Base-by-base conservation (phyloP, 1,139 yeast genomes). In the Candida gigantensis region DNA sequence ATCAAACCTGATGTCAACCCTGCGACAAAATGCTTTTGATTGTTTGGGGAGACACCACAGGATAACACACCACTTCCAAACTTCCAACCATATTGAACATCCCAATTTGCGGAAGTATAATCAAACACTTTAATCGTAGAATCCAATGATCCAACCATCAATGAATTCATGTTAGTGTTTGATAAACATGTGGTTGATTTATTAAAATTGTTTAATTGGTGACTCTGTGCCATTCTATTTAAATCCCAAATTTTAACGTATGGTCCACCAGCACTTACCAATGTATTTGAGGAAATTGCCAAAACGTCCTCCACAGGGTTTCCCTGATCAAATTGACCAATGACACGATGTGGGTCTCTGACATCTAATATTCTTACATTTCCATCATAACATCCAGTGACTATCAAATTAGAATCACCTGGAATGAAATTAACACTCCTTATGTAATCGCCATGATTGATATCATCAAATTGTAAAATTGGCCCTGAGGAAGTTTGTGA, bases 111-210 rank as follows among this genome's bases (percentile, higher is more conserved):
- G 17, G 83, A 72, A 24, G 79, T 66, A 24, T 87, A 79, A 60
- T 90, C 97, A 58, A 92, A 87, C 32, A 90, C 89, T 62, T 92
- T 92, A 41, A 92, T 96, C 60, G 92, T 98, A 12, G 98, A 98
- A 61, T 92, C 98, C 42, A 92, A 71, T 0, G 97, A 90, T 15
- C 97, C 97, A 6, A 95, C 97, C 34, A 92, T 63, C 36, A 92
- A 68, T 8, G 96, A 95, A 34, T 81, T 72, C 45, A 81, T 80
- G 32, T 79, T 81, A 3, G 84, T 77, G 51, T 83, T 76, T 47
- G 83, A 81, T 46, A 90, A 68, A 42, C 92, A 81, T 15, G 97
- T 89, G 25, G 92, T 96, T 1, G 97, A 85, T 60, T 92, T 92
- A 47, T 92, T 92, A 68, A 92, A 94, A 57, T 89, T 90, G 37